Percentiles rank a stretch among this genome's conserved stretches.
Evolutionary conservation across 306 rosid species (phyloP).

Genomic region (Medicago ruthenica): DNA sequence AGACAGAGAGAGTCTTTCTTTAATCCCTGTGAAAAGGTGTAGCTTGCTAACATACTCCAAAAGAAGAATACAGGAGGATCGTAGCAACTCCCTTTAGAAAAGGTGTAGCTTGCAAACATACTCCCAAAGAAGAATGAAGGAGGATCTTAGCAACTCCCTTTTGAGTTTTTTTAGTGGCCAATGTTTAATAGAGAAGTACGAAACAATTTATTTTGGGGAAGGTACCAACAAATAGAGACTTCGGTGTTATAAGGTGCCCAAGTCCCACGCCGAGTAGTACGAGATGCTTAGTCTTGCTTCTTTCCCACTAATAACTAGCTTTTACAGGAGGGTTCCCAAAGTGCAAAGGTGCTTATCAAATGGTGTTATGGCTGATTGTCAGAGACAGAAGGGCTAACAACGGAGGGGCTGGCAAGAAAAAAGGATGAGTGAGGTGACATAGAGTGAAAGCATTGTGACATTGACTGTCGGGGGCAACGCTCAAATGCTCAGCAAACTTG

Average conservation of each 20-base stretch:
- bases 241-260: no score
- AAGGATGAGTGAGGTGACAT: neutral
- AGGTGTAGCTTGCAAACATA: neutral
- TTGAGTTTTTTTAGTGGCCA: neutral
- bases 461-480: neutral
- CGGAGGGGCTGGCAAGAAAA: neutral
- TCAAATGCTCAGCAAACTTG: neutral
- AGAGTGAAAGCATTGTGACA: neutral
- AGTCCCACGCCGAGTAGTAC: no score
- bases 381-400: neutral
- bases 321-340: neutral
- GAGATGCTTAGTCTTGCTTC: no score
- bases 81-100: neutral
- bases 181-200: neutral
- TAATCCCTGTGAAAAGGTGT: neutral
- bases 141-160: neutral
- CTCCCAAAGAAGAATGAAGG: neutral
- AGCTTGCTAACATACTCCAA: neutral
- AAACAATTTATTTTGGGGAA: neutral
- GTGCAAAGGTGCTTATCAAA: neutral
- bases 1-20: neutral
- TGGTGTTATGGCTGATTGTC: neutral
- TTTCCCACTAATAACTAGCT: neutral
- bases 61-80: neutral
- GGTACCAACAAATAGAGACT: neutral